phyloP scores from a whole-genome alignment of 1,139 yeast species.

The Lipomyces yarrowii region DNA sequence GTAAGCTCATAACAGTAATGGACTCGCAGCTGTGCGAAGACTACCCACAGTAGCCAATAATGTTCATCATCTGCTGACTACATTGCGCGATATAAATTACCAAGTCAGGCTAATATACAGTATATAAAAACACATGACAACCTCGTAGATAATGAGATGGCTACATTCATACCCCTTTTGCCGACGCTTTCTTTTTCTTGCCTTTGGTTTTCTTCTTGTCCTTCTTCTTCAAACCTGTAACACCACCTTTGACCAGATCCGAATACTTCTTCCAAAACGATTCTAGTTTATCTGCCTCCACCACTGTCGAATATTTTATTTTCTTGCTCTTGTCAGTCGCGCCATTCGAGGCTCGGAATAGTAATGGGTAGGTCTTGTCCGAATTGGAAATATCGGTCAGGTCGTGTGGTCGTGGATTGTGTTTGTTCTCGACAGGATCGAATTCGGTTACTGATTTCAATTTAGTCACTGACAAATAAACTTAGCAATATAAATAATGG shows the following conservation, averaged over 20 bases:
- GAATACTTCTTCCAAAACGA: conserved; percentile 72
- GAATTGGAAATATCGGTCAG: conserved; percentile 14
- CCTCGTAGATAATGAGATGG: background rate
- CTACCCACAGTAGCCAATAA: too few species aligned
- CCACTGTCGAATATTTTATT: conserved; percentile 64
- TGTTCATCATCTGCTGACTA: background rate
- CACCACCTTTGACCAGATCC: conserved; percentile 62
- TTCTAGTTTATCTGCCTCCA: conserved; percentile 58
- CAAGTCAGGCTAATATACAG: background rate
- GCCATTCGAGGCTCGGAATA: conserved; percentile 57
- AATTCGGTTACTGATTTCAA: conserved; percentile 13
- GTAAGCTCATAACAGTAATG: too few species aligned
- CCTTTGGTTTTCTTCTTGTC: conserved; percentile 46
- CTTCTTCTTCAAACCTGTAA: conserved; percentile 62
- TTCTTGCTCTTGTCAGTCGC: conserved; percentile 51
- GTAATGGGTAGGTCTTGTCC: conserved; percentile 8
- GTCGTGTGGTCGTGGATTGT: conserved; percentile 19
- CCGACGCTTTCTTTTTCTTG: conserved; percentile 27
- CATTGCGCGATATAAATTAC: background rate
- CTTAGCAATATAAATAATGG: background rate
- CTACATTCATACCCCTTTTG: background rate
- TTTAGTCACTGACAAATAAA: background rate
- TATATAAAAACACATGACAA: background rate
- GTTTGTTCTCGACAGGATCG: conserved; percentile 23
- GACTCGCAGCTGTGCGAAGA: too few species aligned